Percentiles rank a stretch among this genome's conserved stretches.
These are phyloP conservation scores for Fistulifera solaris DNA, from an alignment of 108 stramenopile genomes.

Conservation along the genomic window DNA sequence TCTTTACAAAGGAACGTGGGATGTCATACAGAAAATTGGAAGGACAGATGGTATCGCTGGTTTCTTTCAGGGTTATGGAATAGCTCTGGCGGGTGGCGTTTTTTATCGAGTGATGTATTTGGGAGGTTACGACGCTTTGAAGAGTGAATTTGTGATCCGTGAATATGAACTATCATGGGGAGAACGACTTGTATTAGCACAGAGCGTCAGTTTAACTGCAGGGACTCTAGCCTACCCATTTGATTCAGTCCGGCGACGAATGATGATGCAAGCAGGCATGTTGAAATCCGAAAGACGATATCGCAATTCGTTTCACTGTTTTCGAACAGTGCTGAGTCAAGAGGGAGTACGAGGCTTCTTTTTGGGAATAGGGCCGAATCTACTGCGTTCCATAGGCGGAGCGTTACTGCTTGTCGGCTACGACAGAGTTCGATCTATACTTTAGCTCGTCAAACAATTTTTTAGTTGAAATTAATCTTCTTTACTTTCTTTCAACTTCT, in stretches of 20 bases:
- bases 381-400: conserved; percentile 68
- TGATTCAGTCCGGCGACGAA: conserved; percentile 92
- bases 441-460: neutral
- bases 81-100: conserved; percentile 87
- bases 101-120: conserved; percentile 91
- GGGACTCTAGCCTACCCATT: conserved; percentile 96
- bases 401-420: conserved; percentile 75
- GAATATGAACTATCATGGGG: conserved; percentile 6
- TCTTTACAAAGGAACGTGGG: conserved; percentile 60
- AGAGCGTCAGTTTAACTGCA: conserved; percentile 79
- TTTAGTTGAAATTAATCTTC: neutral
- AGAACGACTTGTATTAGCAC: conserved; percentile 82
- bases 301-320: conserved; percentile 50
- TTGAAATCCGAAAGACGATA: conserved; percentile 38
- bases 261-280: conserved; percentile 94
- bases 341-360: conserved; percentile 73
- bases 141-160: conserved; percentile 39
- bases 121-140: conserved; percentile 94
- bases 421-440: conserved; percentile 29
- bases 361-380: conserved; percentile 74
- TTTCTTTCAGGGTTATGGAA: conserved; percentile 95
- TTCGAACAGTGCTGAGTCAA: conserved; percentile 34
- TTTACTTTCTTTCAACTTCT: neutral
- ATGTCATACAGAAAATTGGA: conserved; percentile 59
- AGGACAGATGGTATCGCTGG: conserved; percentile 81